Percentiles rank a stretch among this genome's conserved stretches.
Evolutionary conservation across 2,329 filamentous ascomycete genomes (phyloP).

Genomic region (Epichloe coenophiala): DNA sequence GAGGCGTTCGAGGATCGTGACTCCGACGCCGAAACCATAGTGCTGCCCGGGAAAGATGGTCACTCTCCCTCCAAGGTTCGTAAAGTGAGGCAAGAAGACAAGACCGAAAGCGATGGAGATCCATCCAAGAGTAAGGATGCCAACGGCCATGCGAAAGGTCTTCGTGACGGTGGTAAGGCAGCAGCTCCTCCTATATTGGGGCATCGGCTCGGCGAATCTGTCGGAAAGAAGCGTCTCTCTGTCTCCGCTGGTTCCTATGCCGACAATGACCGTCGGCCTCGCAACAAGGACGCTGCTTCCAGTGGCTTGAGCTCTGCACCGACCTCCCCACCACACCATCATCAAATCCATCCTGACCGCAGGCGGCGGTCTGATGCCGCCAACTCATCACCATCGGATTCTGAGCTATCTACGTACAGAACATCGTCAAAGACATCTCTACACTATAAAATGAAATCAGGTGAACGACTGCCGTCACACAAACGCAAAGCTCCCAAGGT

Average conservation of each 20-base stretch:
- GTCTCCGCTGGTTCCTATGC: constrained; percentile 14
- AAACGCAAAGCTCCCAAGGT: constrained; percentile 41
- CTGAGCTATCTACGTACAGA: constrained; percentile 33
- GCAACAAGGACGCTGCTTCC: constrained; percentile 34
- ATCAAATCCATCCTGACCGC: constrained; percentile 17
- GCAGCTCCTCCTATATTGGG: constrained; percentile 19
- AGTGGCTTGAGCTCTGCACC: constrained; percentile 47
- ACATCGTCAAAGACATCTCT: constrained; percentile 28
- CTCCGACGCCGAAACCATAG: constrained; percentile 61
- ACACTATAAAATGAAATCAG: constrained; percentile 34
- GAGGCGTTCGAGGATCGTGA: constrained; percentile 41
- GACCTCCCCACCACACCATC: constrained; percentile 34
- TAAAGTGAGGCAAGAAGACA: constrained; percentile 53
- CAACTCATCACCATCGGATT: constrained; percentile 34
- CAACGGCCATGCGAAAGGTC: constrained; percentile 20
- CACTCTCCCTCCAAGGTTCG: constrained; percentile 47
- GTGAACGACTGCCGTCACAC: constrained; percentile 32
- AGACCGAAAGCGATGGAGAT: constrained; percentile 40
- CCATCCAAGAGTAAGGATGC: constrained; percentile 18
- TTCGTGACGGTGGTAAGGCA: constrained; percentile 19
- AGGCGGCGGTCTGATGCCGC: constrained; percentile 25
- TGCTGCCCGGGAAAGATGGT: constrained; percentile 51
- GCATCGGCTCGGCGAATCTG: constrained; percentile 17
- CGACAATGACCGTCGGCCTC: constrained; percentile 27
- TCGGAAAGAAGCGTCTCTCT: constrained; percentile 38